A percentile compares a stretch with the other conserved stretches of the same genome.
Evolutionary conservation across 192 early-diverging fungal species (phyloP).

Genomic region (Coemansia sp.): DNA sequence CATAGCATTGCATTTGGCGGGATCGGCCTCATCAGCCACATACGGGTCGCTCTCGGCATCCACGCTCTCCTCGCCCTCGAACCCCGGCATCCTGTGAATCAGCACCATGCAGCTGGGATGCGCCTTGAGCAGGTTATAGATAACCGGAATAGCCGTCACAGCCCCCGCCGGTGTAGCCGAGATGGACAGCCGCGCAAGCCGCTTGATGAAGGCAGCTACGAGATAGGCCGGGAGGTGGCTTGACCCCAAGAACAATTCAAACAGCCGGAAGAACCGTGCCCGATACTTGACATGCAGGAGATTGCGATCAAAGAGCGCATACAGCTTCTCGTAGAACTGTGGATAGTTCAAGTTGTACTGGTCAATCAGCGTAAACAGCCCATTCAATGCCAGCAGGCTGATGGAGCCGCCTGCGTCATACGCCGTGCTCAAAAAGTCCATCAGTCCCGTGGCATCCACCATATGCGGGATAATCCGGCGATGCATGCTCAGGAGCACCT

Average conservation of each 20-base stretch:
- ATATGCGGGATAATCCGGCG: slow-evolving; percentile 87
- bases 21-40: slow-evolving; percentile 64
- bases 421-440: slow-evolving; percentile 90
- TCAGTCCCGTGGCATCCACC: slow-evolving; percentile 70
- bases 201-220: slow-evolving; percentile 91
- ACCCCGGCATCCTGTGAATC: slow-evolving; percentile 69
- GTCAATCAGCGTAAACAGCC: slow-evolving; percentile 91
- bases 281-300: slow-evolving; percentile 93
- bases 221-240: slow-evolving; percentile 85
- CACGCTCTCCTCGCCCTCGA: slow-evolving; percentile 41
- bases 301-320: slow-evolving; percentile 84
- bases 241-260: slow-evolving; percentile 85
- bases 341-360: slow-evolving; percentile 97
- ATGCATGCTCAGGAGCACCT: slow-evolving; percentile 79
- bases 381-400: slow-evolving; percentile 91
- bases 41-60: slow-evolving; percentile 26
- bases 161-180: slow-evolving; percentile 82
- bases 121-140: slow-evolving; percentile 88
- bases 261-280: slow-evolving; percentile 89
- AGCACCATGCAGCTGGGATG: slow-evolving; percentile 87
- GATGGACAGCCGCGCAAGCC: slow-evolving; percentile 79
- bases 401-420: slow-evolving; percentile 87
- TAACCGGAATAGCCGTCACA: slow-evolving; percentile 82
- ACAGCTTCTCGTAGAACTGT: slow-evolving; percentile 95
- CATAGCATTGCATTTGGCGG: slow-evolving; percentile 73